phyloP scores from a whole-genome alignment of 2,329 filamentous ascomycete species.

The Drechslerella stenobrocha region DNA sequence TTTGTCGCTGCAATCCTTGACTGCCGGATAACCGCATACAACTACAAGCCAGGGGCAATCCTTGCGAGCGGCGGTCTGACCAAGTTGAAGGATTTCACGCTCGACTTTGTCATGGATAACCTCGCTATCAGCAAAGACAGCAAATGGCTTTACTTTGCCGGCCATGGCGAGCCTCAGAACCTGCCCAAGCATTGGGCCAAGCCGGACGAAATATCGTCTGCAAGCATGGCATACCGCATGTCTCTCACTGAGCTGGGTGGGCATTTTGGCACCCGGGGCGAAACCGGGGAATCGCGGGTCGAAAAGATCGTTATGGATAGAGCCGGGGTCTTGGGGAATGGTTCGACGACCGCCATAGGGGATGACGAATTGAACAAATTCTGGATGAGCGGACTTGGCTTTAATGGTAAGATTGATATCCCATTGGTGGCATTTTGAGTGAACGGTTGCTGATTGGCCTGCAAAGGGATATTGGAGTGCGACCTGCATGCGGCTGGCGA shows the following conservation, averaged over 20 bases:
- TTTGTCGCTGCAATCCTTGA: slow-evolving; percentile 36
- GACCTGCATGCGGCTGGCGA: background rate
- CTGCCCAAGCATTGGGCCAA: slow-evolving; percentile 18
- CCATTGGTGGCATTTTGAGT: background rate
- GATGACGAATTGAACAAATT: slow-evolving; percentile 29
- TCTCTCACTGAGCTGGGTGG: slow-evolving; percentile 28
- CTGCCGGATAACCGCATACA: slow-evolving; percentile 19
- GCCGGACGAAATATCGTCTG: slow-evolving; percentile 11
- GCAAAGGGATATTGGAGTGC: slow-evolving; percentile 11
- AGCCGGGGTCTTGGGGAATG: slow-evolving; percentile 27
- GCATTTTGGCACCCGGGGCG: slow-evolving; percentile 25
- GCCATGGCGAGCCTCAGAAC: slow-evolving; percentile 31
- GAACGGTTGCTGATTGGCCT: background rate
- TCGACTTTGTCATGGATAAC: slow-evolving; percentile 42
- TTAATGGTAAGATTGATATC: slow-evolving; percentile 9
- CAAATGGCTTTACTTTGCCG: slow-evolving; percentile 37
- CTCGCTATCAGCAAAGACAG: slow-evolving; percentile 22
- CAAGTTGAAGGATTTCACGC: slow-evolving; percentile 18
- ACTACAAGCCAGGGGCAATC: slow-evolving; percentile 13
- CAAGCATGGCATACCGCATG: slow-evolving; percentile 25
- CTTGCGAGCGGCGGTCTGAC: slow-evolving; percentile 10
- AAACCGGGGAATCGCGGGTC: slow-evolving; percentile 28
- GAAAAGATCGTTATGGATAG: slow-evolving; percentile 34
- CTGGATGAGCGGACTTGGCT: slow-evolving; percentile 31
- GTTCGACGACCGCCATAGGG: slow-evolving; percentile 30